Conservation (phyloP, 2,329 filamentous ascomycete genomes). For the Pseudogymnoascus sp. region DNA sequence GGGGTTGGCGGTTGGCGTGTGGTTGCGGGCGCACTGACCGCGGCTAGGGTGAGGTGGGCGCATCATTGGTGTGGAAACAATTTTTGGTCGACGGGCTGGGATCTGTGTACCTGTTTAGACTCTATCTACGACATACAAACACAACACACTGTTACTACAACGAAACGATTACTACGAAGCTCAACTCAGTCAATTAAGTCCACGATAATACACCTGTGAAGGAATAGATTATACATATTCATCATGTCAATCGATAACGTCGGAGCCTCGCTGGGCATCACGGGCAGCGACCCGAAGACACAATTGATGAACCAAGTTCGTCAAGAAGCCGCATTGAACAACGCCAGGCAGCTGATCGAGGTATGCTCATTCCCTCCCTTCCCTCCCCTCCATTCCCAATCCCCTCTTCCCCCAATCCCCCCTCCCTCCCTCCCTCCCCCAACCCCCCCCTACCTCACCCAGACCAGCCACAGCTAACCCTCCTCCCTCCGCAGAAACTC, state of each 20-base stretch:
- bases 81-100: neutral
- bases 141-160: neutral
- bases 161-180: neutral
- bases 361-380: constrained; percentile 35
- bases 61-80: neutral
- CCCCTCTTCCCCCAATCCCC: neutral
- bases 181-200: neutral
- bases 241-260: constrained; percentile 21
- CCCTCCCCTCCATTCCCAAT: neutral
- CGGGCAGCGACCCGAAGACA: constrained; percentile 22
- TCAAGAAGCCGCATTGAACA: constrained; percentile 55
- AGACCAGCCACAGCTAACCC: neutral
- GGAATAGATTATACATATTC: neutral
- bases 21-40: neutral
- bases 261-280: constrained; percentile 17
- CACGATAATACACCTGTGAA: neutral
- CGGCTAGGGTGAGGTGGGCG: neutral
- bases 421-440: neutral
- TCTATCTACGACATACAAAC: neutral
- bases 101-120: neutral
- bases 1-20: neutral
- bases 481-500: constrained; percentile 52
- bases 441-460: neutral
- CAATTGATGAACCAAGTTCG: constrained; percentile 44
- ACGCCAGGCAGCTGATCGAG: constrained; percentile 63